These are phyloP conservation scores for Cryphonectria radicalis DNA, from an alignment of 2,329 filamentous ascomycete species.

Conservation along the genomic window DNA sequence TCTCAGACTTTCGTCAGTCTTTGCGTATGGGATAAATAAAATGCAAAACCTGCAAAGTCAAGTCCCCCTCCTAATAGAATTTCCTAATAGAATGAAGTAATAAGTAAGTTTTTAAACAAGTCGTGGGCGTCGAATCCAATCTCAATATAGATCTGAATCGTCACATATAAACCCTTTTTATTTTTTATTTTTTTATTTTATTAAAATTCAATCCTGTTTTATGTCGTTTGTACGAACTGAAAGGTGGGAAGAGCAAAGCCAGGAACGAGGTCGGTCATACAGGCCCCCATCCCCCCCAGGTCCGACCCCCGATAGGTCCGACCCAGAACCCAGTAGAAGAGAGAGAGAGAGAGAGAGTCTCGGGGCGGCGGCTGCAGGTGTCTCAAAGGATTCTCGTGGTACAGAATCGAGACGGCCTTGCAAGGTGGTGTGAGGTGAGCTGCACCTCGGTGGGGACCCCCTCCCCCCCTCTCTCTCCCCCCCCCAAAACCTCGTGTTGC, in stretches of 20 bases:
- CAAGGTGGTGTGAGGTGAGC: neutral
- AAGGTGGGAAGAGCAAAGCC: neutral
- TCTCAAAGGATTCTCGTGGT: conserved; percentile 1
- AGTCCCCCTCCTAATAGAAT: neutral
- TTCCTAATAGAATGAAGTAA: neutral
- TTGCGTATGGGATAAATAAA: neutral
- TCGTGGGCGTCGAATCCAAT: neutral
- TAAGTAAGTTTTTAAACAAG: neutral
- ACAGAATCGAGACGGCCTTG: neutral
- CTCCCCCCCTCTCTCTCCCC: no score
- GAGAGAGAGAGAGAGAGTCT: neutral
- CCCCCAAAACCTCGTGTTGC: conserved; percentile 2
- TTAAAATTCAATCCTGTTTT: neutral
- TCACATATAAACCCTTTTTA: neutral
- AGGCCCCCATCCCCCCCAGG: neutral
- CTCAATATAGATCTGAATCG: neutral
- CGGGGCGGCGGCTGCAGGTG: neutral
- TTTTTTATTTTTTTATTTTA: no score
- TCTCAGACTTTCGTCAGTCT: neutral
- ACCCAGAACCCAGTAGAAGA: neutral
- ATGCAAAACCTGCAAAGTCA: neutral
- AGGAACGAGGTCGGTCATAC: neutral
- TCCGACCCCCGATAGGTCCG: neutral
- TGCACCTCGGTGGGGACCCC: conserved; percentile 7
- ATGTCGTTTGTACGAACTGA: neutral